Base-by-base conservation (phyloP, 495 filamentous ascomycete genomes). In the Chlorociboria aeruginascens region DNA sequence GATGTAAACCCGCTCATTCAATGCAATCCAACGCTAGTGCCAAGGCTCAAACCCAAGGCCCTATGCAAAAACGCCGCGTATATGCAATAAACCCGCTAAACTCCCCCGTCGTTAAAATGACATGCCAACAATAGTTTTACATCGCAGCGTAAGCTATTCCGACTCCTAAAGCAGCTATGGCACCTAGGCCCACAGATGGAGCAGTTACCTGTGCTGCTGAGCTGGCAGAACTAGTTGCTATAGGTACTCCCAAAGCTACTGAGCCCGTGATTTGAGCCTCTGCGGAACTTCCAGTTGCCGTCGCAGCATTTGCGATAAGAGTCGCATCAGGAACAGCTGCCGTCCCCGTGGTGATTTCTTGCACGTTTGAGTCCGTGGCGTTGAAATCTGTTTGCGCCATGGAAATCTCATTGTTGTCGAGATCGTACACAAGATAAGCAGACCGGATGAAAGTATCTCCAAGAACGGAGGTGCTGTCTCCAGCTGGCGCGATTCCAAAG, bases 401-500 rank as follows among this genome's bases (percentile, higher is more conserved):
- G 9, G 82, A 83, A 48, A 98, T 89, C 65, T 88, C 74, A 63
- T 95, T 87, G 60, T 90, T 95, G 11, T 71, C 73, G 12, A 96
- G 67, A 56, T 96, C 89, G 58, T 89, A 96, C 0, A 98, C 90
- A 28, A 95, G 79, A 57, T 96, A 98, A 0, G 89, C 88, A 32
- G 81, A 85, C 46, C 92, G 77, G 12, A 98, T 71, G 68, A 96
- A 98, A 0, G 90, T 96, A 61, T 98, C 90, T 10, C 90, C 90
- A 31, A 98, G 66, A 4, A 95, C 82, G 33, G 73, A 68, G 3
- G 77, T 80, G 38, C 74, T 76, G n/a, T 65, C 53, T 9, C 74
- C 77, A 6, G 85, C 77, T 10, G 85, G 82, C 7, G 73, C 71
- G 61, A 96, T 83, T 40, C 88, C 87, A 54, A 89, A 88, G 20